phyloP scores from a whole-genome alignment of 2,329 filamentous ascomycete genomes.

The Epichloe hybrida region DNA sequence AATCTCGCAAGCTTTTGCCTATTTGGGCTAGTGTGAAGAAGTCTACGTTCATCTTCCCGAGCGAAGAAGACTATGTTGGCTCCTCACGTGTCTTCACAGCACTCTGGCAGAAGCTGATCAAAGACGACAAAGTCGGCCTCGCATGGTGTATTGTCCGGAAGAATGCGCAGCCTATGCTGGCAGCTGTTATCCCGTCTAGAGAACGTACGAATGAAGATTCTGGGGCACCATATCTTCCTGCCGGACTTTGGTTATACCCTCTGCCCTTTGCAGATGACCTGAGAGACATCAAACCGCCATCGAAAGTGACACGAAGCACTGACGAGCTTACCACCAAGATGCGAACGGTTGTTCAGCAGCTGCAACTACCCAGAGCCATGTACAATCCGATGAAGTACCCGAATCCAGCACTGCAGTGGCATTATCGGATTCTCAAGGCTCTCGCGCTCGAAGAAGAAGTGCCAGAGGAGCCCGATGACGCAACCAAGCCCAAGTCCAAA shows the following conservation, averaged over 20 bases:
- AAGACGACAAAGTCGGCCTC: constrained; percentile 66
- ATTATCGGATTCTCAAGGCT: constrained; percentile 87
- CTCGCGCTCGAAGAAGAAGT: constrained; percentile 85
- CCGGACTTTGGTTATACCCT: constrained; percentile 78
- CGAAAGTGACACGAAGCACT: constrained; percentile 40
- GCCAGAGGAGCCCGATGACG: constrained; percentile 59
- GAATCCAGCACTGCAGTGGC: constrained; percentile 90
- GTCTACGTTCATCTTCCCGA: constrained; percentile 86
- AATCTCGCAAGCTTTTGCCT: constrained; percentile 59
- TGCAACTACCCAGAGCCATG: constrained; percentile 72
- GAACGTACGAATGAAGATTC: constrained; percentile 50
- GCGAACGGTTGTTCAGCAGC: constrained; percentile 68
- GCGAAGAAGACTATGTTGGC: constrained; percentile 77
- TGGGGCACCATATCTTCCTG: constrained; percentile 58
- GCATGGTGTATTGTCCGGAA: constrained; percentile 79
- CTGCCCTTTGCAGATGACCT: constrained; percentile 86
- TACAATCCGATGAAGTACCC: constrained; percentile 84
- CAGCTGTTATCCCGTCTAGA: constrained; percentile 66
- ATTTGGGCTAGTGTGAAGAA: constrained; percentile 78
- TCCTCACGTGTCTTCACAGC: constrained; percentile 89
- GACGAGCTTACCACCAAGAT: constrained; percentile 67
- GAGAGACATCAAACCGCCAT: constrained; percentile 54
- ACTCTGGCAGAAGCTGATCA: constrained; percentile 73
- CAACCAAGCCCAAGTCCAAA: constrained; percentile 69
- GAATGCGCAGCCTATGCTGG: constrained; percentile 67